These are phyloP conservation scores for Globisporangium carolinianum DNA, from an alignment of 352 stramenopile genomes.

Conservation along the genomic window DNA sequence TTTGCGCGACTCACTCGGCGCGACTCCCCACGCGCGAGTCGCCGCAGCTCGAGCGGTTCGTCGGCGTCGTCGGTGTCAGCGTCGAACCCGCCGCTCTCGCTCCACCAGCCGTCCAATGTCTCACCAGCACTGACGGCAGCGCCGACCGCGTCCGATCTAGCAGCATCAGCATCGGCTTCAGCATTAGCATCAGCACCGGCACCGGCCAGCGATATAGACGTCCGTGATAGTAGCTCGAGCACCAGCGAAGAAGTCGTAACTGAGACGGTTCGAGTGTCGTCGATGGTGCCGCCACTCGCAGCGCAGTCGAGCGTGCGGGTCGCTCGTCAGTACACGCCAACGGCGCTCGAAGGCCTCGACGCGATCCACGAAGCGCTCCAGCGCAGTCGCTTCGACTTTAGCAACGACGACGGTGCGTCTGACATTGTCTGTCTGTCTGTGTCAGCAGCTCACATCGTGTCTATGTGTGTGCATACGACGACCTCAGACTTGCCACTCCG, in stretches of 20 bases:
- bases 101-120: constrained; percentile 2
- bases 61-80: constrained; percentile 6
- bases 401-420: constrained; percentile 13
- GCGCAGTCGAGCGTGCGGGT: not conserved
- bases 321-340: constrained; percentile 5
- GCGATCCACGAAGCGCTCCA: constrained; percentile 21
- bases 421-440: not conserved
- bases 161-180: not conserved
- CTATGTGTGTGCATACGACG: not conserved
- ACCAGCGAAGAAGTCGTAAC: not conserved
- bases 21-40: not conserved
- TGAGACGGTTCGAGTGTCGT: not conserved
- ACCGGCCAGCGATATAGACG: no score
- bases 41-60: constrained; percentile 1
- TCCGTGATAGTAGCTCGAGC: not conserved
- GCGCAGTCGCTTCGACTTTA: constrained; percentile 26
- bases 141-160: not conserved
- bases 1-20: not conserved
- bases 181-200: not conserved
- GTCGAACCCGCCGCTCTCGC: constrained; percentile 1
- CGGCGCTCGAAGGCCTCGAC: constrained; percentile 19
- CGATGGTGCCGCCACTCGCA: not conserved
- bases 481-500: no score
- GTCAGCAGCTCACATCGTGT: not conserved
- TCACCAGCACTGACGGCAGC: constrained; percentile 1